Base-by-base conservation (phyloP, 257 asterid species). In the Solanum lycopersicoides region DNA sequence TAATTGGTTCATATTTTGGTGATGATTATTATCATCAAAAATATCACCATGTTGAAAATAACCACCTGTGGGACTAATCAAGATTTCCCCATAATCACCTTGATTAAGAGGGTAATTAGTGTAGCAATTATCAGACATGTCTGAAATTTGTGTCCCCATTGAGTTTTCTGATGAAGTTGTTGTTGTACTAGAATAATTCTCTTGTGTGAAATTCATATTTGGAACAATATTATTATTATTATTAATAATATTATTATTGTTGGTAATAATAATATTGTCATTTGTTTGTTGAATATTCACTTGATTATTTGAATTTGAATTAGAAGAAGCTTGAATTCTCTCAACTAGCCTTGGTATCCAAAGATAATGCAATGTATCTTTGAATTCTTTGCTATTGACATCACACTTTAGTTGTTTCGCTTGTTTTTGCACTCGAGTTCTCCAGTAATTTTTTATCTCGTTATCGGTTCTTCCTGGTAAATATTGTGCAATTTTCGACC, bases 401-500 rank as follows among this genome's bases (percentile, higher is more conserved):
- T 95, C 97, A 84, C 98, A 94, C 88, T 96, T 96, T 87, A 95
- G 95, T 91, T 95, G 98, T 89, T 95, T 95, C 0, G 98, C 98
- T 89, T 95, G 98, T 87, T 95, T 95, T 66, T 95, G 98, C 2
- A 94, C 98, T 28, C 96, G 87, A 4, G 96, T 95, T 86, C 98
- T 94, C 98, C 98, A 95, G 87, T 95, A 96, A 21, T 96, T 96
- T 84, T 93, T 93, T 12, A 93, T 93, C 87, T 93, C 96, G 5
- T 93, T 93, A 28, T 93, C 96, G 0, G 98, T 96, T 79, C 98
- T 91, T 7, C 98, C 99, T 0, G 95, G 91, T 53, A 96, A 93
- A 90, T 95, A 94, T 74, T 96, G 97, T 0, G 98, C 98, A 12
- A 95, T 95, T 89, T 95, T 95, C 2, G 98, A 95, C 98, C 98